Evolutionary conservation across 2,329 filamentous ascomycete genomes (phyloP).

Genomic region (Diaporthe vaccinii): DNA sequence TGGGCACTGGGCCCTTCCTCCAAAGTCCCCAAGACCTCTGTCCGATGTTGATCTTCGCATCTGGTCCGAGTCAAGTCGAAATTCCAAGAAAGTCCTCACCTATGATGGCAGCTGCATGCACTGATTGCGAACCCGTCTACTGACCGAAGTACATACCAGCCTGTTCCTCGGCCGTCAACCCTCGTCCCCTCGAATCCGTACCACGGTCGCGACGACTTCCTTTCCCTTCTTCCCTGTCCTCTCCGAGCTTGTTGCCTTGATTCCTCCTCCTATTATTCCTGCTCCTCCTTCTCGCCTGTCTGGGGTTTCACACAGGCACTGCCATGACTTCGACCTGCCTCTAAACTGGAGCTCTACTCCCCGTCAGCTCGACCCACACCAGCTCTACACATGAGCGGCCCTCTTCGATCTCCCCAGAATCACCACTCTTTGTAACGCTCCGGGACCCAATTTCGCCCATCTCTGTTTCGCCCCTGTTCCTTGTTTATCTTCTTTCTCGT

Average conservation of each 20-base stretch:
- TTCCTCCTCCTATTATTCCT: neutral
- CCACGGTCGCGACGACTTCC: constrained; percentile 25
- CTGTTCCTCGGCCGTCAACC: neutral
- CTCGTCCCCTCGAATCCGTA: neutral
- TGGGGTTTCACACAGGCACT: constrained; percentile 3
- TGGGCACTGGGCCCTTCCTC: constrained; percentile 29
- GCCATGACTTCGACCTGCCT: constrained; percentile 8
- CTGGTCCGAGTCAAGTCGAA: constrained; percentile 25
- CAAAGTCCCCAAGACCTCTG: constrained; percentile 10
- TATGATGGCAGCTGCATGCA: constrained; percentile 11
- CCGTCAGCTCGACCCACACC: constrained; percentile 35
- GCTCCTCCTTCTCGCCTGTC: neutral
- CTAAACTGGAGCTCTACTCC: constrained; percentile 19
- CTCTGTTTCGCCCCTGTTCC: constrained; percentile 22
- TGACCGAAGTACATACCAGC: constrained; percentile 9
- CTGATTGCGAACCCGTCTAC: neutral
- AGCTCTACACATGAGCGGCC: constrained; percentile 30
- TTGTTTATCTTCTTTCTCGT: constrained; percentile 31
- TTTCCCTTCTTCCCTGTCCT: neutral
- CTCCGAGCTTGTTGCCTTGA: neutral
- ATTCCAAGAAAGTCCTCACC: constrained; percentile 16
- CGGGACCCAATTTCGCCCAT: constrained; percentile 23
- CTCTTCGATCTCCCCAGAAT: constrained; percentile 6
- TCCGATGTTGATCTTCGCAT: constrained; percentile 28
- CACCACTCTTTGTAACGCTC: constrained; percentile 25